phyloP scores from a whole-genome alignment of 257 asterid species.

The Lycium ferocissimum region DNA sequence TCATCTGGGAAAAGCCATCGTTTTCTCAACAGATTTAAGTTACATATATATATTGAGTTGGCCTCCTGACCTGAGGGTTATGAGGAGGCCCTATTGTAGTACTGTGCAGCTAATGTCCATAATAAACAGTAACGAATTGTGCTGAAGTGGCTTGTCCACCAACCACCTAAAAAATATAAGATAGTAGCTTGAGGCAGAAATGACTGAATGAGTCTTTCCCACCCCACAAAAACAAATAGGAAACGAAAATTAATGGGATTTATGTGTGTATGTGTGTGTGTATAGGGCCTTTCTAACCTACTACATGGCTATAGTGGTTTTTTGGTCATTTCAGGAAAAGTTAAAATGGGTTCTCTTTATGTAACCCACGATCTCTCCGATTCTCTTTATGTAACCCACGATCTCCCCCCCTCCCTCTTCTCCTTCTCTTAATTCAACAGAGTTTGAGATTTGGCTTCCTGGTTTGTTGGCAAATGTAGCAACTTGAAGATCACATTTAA shows the following conservation, averaged over 20 bases:
- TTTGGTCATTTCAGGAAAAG: too few species aligned
- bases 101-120: not conserved
- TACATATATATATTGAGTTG: not conserved
- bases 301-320: not conserved
- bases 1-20: not conserved
- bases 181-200: not conserved
- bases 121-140: not conserved
- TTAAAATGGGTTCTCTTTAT: too few species aligned
- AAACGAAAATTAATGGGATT: not conserved
- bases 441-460: not conserved
- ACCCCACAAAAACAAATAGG: not conserved
- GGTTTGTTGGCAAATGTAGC: not conserved
- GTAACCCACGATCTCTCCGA: not conserved
- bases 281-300: not conserved
- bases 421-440: not conserved
- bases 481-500: not conserved
- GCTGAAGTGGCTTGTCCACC: not conserved
- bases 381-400: not conserved
- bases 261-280: not conserved
- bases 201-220: not conserved
- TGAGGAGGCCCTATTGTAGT: not conserved
- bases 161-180: not conserved
- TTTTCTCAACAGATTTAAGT: not conserved
- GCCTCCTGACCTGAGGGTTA: not conserved
- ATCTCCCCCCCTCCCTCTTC: not conserved